Evolutionary conservation across 129 eudicot genomes (phyloP).

Genomic region (Tanacetum coccineum): DNA sequence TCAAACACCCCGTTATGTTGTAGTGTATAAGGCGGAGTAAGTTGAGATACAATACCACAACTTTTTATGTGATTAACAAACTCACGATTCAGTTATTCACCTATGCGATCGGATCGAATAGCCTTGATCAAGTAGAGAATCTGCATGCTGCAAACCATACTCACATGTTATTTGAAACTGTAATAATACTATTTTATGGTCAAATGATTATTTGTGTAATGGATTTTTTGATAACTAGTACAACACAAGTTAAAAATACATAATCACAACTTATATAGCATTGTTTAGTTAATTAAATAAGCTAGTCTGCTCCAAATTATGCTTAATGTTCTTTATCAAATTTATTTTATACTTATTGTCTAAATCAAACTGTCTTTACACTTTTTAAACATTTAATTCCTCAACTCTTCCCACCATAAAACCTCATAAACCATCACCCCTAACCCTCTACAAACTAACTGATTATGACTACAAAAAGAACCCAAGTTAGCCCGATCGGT

Average conservation of each 20-base stretch:
- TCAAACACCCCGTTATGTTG: too few species aligned
- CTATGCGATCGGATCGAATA: too few species aligned
- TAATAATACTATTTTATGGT: neutral
- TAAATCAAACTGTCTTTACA: conserved; percentile 44
- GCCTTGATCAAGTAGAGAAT: conserved; percentile 16
- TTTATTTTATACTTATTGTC: conserved; percentile 31
- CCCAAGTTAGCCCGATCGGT: conserved; percentile 29
- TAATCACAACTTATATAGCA: neutral
- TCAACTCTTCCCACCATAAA: conserved; percentile 28
- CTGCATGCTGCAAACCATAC: conserved; percentile 29
- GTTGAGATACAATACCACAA: too few species aligned
- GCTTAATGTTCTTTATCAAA: neutral
- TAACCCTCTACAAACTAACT: conserved; percentile 16
- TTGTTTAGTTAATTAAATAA: too few species aligned
- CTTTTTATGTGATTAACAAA: too few species aligned
- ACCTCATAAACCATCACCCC: neutral
- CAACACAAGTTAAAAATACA: neutral
- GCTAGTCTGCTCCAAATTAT: neutral
- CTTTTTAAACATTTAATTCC: conserved; percentile 18
- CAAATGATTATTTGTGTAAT: too few species aligned
- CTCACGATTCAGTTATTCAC: too few species aligned
- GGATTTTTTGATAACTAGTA: too few species aligned
- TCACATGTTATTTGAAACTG: conserved; percentile 17
- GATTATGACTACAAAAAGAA: conserved; percentile 44
- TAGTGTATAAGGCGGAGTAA: too few species aligned